Base-by-base conservation (phyloP, 1,284 basidiomycete species). In the Neolentinus lepideus region DNA sequence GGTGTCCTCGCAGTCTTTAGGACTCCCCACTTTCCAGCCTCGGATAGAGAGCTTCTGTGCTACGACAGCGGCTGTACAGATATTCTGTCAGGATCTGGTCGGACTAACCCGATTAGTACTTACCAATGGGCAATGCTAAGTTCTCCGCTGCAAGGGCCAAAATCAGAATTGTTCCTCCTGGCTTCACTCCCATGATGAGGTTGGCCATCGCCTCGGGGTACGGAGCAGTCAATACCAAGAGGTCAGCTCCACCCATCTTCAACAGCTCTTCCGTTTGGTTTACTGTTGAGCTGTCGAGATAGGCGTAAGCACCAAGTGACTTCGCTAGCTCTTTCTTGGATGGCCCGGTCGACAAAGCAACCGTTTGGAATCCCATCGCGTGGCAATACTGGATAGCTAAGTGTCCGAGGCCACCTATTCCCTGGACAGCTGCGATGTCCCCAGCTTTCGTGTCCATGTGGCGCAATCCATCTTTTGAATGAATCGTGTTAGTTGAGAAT, bases 341-440 rank as follows among this genome's bases (percentile, higher is more conserved):
- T 2, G 54, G 38, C 12, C 58, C 56, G 2, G 58, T 56, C 10
- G 61, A 63, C 16, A 56, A 56, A 46, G 66, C 67, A 54, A 67
- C 60, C 26, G 63, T 64, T 24, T 63, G 62, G 61, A 62, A 66
- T 46, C 68, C 68, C 62, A 70, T 65, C 24, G 60, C 61, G 25
- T 58, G 56, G n/a, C 64, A 58, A 58, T 64, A 68, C 53, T 70
- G 68, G 53, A 70, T 56, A 3, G 62, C 68, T 51, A 70, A 66
- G 51, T 69, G 68, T 31, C 67, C 68, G 4, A 70, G 61, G 10
- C 68, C 68, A 1, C 67, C 72, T 27, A 74, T 61, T 26, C 73
- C 73, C 53, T 73, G 69, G 3, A 75, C 63, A 3, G 65, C 69
- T 2, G 73, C 71, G 12, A 70, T 60, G 53, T 71, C 67, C 10